Evolutionary conservation across 2,329 filamentous ascomycete genomes (phyloP), one percentile per base, ranked within the genome.

Genomic region (Sclerotinia minor): DNA sequence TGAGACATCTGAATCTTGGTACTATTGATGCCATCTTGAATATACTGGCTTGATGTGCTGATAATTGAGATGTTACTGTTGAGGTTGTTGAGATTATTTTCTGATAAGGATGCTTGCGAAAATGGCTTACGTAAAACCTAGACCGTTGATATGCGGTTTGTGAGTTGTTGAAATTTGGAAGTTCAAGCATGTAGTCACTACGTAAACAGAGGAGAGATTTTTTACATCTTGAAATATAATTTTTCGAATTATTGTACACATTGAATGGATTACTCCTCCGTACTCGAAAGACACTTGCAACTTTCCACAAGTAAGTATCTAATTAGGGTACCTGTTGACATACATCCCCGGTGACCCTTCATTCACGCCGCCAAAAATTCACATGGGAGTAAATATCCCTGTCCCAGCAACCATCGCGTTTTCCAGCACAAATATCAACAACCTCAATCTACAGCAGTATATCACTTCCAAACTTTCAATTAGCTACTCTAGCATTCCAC

Each of bases 1-100:
- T 73, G 24, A 76, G 63, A 55, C 74, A 76, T 50, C 75, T 66
- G 58, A 76, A 76, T 70, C 72, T 72, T 21, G 68, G 70, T 24
- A 60, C 69, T 24, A 71, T 69, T 45, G 75, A 70, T 35, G 75
- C 75, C 76, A 77, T 67, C 26, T 29, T 44, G 45, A 35, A 13
- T 50, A 29, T 3, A 19, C 19, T 26, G 24, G 5, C n/a, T 44
- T n/a, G 8, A 53, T 58, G 5, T 38, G 15, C 21, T 41, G 26
- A 5, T 9, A 19, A 21, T 50, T 26, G 19, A 11, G 21, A 49
- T 53, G 35, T 41, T 13, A 8, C 24, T 38, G 35, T 60, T 67
- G 65, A 47, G 64, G 50, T 29, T 38, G 45, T 60, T 67, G 65
- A 61, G 64, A 60, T 61, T 61, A 61, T 67, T 67, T 67, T 67